Conservation (phyloP, 2,329 filamentous ascomycete species). For the Pseudocercospora eumusae region DNA sequence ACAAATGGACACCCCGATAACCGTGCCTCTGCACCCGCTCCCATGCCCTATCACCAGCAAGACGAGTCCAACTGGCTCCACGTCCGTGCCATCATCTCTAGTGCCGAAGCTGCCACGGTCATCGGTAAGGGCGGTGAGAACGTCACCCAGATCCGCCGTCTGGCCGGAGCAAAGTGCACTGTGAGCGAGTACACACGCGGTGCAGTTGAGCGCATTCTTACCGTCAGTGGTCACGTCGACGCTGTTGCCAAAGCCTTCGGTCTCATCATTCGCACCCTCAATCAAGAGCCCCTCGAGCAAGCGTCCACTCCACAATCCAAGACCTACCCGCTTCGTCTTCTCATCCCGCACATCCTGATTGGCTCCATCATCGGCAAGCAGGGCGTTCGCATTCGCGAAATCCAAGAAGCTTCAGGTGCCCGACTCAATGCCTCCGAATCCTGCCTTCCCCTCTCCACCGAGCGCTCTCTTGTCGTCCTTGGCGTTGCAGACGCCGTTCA, state of each 20-base stretch:
- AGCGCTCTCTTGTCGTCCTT: constrained; percentile 96
- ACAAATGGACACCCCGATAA: constrained; percentile 54
- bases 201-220: constrained; percentile 94
- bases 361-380: constrained; percentile 98
- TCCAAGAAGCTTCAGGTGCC: constrained; percentile 95
- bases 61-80: constrained; percentile 98
- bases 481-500: constrained; percentile 97
- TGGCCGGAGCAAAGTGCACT: constrained; percentile 97
- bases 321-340: constrained; percentile 91
- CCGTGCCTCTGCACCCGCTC: constrained; percentile 47
- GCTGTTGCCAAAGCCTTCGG: constrained; percentile 98
- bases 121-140: constrained; percentile 99
- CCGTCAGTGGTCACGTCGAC: constrained; percentile 93
- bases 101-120: constrained; percentile 93
- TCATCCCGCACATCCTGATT: constrained; percentile 95
- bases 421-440: constrained; percentile 95
- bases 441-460: constrained; percentile 89
- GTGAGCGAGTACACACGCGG: constrained; percentile 98
- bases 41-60: constrained; percentile 56
- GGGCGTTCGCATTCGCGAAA: constrained; percentile 93
- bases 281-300: constrained; percentile 89
- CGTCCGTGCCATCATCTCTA: constrained; percentile 94
- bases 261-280: constrained; percentile 94
- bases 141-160: constrained; percentile 90
- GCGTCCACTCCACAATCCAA: constrained; percentile 92